Evolutionary conservation across 1,284 basidiomycete species (phyloP).

Genomic region (Microbotryomycetes sp.): DNA sequence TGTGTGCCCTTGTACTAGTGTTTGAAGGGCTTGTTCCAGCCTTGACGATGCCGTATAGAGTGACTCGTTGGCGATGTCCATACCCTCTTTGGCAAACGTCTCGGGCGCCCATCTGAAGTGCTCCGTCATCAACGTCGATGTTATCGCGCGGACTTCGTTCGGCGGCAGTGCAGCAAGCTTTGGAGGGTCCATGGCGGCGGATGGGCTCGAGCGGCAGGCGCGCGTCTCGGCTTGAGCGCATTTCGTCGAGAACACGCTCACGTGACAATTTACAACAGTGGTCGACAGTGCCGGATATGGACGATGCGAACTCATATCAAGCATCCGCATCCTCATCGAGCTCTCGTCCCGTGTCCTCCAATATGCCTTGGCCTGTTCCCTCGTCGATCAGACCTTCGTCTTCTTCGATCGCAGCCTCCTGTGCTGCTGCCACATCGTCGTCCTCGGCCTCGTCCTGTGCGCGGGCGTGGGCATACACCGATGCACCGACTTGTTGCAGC

Average conservation of each 20-base stretch:
- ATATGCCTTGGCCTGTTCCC: conserved; percentile 33
- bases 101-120: conserved; percentile 31
- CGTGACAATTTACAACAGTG: background rate
- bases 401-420: conserved; percentile 37
- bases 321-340: conserved; percentile 13
- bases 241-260: no score
- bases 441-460: conserved; percentile 40
- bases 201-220: background rate
- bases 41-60: conserved; percentile 19
- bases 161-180: background rate
- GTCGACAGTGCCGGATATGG: background rate
- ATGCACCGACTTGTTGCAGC: conserved; percentile 10
- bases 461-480: conserved; percentile 41
- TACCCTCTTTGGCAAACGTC: conserved; percentile 27
- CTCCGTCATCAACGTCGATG: conserved; percentile 20
- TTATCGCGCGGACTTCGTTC: conserved; percentile 3
- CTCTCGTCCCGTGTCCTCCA: conserved; percentile 34
- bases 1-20: conserved; percentile 6
- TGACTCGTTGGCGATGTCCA: conserved; percentile 30
- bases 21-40: conserved; percentile 6
- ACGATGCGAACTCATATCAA: background rate
- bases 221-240: background rate
- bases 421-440: conserved; percentile 35
- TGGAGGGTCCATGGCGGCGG: background rate
- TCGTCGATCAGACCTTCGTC: conserved; percentile 41